A percentile compares a stretch with the other conserved stretches of the same genome.
Conservation (phyloP, 768 basidiomycete species). For the Suillus lakei region DNA sequence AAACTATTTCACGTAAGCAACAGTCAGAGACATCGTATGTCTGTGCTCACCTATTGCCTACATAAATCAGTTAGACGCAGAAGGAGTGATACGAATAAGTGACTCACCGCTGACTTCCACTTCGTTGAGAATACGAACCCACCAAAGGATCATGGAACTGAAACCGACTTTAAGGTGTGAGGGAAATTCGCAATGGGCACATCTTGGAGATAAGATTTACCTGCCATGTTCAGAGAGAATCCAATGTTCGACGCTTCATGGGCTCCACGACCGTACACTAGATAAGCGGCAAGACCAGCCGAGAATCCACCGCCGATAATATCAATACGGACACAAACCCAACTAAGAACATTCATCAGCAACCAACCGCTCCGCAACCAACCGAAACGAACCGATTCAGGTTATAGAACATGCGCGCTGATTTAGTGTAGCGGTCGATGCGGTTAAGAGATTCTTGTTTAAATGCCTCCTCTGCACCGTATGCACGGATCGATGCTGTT, state of each 20-base stretch:
- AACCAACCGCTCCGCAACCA: neutral
- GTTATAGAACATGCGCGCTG: constrained; percentile 50
- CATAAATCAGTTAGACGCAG: neutral
- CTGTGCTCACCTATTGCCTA: constrained; percentile 18
- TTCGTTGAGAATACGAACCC: constrained; percentile 49
- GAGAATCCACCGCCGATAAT: constrained; percentile 56
- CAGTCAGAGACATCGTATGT: neutral
- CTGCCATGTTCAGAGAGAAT: constrained; percentile 46
- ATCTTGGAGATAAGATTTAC: constrained; percentile 20
- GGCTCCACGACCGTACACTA: constrained; percentile 51
- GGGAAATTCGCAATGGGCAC: neutral
- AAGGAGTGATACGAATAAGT: neutral
- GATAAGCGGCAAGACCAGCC: constrained; percentile 51
- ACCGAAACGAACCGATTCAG: constrained; percentile 43
- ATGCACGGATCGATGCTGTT: constrained; percentile 57
- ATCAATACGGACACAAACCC: constrained; percentile 62
- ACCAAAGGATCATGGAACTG: constrained; percentile 57
- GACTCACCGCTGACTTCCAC: constrained; percentile 48
- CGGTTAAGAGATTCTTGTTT: constrained; percentile 46
- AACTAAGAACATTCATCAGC: constrained; percentile 31
- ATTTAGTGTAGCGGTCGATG: constrained; percentile 52
- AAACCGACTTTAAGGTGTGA: constrained; percentile 48
- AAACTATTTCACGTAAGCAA: constrained; percentile 31
- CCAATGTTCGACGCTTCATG: constrained; percentile 45
- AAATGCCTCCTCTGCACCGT: constrained; percentile 52